phyloP scores from a whole-genome alignment of 306 rosid genomes.

The Acmispon strigosus region DNA sequence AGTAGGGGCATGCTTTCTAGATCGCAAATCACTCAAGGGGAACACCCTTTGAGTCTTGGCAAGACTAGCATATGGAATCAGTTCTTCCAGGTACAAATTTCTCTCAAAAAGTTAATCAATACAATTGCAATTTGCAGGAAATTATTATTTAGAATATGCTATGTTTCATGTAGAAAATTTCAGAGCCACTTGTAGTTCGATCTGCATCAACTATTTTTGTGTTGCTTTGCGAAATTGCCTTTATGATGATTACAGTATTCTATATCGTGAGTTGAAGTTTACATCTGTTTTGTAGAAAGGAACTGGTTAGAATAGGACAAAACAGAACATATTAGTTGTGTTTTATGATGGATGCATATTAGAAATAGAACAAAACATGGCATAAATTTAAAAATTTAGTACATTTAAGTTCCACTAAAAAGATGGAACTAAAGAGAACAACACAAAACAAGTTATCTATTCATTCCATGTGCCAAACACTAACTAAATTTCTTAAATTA shows the following conservation, averaged over 20 bases:
- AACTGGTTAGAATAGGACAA: too few species aligned
- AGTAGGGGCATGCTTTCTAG: slow-evolving; percentile 64
- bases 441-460: too few species aligned
- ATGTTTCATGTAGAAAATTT: background rate
- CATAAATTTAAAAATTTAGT: too few species aligned
- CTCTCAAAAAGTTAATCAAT: background rate
- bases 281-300: too few species aligned
- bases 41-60: slow-evolving; percentile 96
- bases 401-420: too few species aligned
- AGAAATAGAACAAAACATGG: too few species aligned
- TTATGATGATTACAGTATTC: background rate
- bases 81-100: slow-evolving; percentile 70
- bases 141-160: background rate
- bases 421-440: too few species aligned
- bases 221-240: background rate
- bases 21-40: slow-evolving; percentile 73
- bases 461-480: too few species aligned
- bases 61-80: slow-evolving; percentile 94
- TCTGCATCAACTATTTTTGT: background rate
- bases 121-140: background rate
- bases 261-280: background rate
- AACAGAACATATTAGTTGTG: too few species aligned
- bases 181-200: background rate
- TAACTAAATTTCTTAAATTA: background rate
- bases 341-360: too few species aligned